Evolutionary conservation across 257 asterid species (phyloP).

Genomic region (Gentiana dahurica): DNA sequence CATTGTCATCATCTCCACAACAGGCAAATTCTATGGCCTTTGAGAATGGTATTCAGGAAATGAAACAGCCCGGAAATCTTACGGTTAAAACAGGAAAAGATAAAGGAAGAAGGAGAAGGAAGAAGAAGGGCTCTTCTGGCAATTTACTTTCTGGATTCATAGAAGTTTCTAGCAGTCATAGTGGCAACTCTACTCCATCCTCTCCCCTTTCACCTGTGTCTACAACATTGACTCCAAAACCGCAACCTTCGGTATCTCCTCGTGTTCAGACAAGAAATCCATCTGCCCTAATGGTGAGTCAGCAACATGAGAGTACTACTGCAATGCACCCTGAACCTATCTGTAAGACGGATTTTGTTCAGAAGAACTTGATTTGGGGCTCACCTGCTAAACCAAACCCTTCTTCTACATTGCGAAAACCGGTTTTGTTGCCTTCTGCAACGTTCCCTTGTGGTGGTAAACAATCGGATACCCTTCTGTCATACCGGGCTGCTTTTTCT

Average conservation of each 20-base stretch:
- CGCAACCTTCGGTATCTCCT: slow-evolving; percentile 28
- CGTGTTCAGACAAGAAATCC: slow-evolving; percentile 25
- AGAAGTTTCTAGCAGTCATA: slow-evolving; percentile 85
- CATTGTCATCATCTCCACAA: slow-evolving; percentile 5
- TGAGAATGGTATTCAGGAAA: slow-evolving; percentile 29
- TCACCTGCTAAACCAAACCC: slow-evolving; percentile 28
- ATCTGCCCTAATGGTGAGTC: slow-evolving; percentile 11
- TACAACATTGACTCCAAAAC: slow-evolving; percentile 35
- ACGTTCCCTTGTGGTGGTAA: slow-evolving; percentile 38
- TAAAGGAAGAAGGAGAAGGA: slow-evolving; percentile 60
- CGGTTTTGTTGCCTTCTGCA: slow-evolving; percentile 57
- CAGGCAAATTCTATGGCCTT: slow-evolving; percentile 9
- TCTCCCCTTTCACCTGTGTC: slow-evolving; percentile 66
- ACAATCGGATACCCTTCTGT: slow-evolving; percentile 16
- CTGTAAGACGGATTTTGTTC: slow-evolving; percentile 19
- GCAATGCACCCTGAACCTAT: slow-evolving; percentile 14
- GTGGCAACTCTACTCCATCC: slow-evolving; percentile 82
- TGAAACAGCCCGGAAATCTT: slow-evolving; percentile 29
- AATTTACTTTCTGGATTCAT: slow-evolving; percentile 27
- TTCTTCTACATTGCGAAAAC: slow-evolving; percentile 21
- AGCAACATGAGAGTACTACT: slow-evolving; percentile 16
- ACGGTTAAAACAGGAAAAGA: slow-evolving; percentile 55
- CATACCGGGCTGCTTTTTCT: slow-evolving; percentile 32
- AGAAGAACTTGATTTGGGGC: slow-evolving; percentile 7
- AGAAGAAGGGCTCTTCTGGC: slow-evolving; percentile 44